Percentiles rank a stretch among this genome's conserved stretches.
These are phyloP conservation scores for Phytophthora agathidicida DNA, from an alignment of 352 stramenopile genomes.

Conservation along the genomic window DNA sequence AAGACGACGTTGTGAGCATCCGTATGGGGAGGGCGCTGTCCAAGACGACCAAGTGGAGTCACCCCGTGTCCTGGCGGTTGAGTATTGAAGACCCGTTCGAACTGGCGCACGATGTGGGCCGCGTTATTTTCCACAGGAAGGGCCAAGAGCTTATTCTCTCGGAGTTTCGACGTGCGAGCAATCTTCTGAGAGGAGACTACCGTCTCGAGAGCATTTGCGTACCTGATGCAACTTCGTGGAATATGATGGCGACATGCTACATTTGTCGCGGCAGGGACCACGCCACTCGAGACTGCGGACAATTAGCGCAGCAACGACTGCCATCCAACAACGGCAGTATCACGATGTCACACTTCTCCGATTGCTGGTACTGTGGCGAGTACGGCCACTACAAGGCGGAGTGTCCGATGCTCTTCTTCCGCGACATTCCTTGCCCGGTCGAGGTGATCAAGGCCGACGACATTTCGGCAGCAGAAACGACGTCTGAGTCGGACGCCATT, in stretches of 20 bases:
- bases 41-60: slow-evolving; percentile 78
- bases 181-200: slow-evolving; percentile 49
- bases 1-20: slow-evolving; percentile 94
- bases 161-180: slow-evolving; percentile 69
- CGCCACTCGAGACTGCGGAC: slow-evolving; percentile 59
- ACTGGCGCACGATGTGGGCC: slow-evolving; percentile 74
- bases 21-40: slow-evolving; percentile 69
- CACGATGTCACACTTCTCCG: slow-evolving; percentile 34
- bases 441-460: slow-evolving; percentile 11
- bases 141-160: slow-evolving; percentile 62
- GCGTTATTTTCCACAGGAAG: slow-evolving; percentile 78
- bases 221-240: slow-evolving; percentile 56
- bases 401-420: slow-evolving; percentile 74
- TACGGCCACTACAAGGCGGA: slow-evolving; percentile 75
- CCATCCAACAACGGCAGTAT: slow-evolving; percentile 9
- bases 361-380: slow-evolving; percentile 85
- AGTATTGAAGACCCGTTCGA: slow-evolving; percentile 91
- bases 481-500: slow-evolving; percentile 2
- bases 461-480: slow-evolving; percentile 19
- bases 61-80: slow-evolving; percentile 70
- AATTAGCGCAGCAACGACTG: slow-evolving; percentile 33
- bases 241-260: slow-evolving; percentile 61
- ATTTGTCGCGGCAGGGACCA: slow-evolving; percentile 62
- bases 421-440: slow-evolving; percentile 45
- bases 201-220: slow-evolving; percentile 64